phyloP scores from a whole-genome alignment of 495 filamentous ascomycete species.

The Neurospora hispaniola region DNA sequence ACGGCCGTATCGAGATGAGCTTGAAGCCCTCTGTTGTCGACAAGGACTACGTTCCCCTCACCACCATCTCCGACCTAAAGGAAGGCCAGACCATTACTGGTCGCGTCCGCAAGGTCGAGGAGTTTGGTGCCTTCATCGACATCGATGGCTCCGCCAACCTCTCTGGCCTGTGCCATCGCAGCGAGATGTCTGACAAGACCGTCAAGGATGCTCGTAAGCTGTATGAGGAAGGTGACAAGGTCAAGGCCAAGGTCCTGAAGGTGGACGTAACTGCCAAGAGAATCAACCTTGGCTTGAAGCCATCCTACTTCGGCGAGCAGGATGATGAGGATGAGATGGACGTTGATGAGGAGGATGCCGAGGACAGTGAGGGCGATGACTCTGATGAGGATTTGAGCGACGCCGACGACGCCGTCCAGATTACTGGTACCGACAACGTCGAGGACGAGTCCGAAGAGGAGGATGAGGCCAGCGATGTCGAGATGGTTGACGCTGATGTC shows the following conservation, averaged over 20 bases:
- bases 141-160: conserved; percentile 76
- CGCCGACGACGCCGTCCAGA: conserved; percentile 43
- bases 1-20: conserved; percentile 72
- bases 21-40: conserved; percentile 77
- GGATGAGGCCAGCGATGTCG: conserved; percentile 33
- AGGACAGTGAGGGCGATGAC: conserved; percentile 32
- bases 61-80: conserved; percentile 61
- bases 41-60: conserved; percentile 59
- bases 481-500: conserved; percentile 36
- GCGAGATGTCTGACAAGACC: conserved; percentile 72
- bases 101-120: conserved; percentile 82
- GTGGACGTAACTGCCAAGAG: conserved; percentile 61
- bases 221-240: conserved; percentile 77
- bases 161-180: conserved; percentile 84
- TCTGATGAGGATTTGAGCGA: conserved; percentile 41
- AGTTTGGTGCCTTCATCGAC: conserved; percentile 89
- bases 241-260: conserved; percentile 80
- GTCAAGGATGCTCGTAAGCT: conserved; percentile 72
- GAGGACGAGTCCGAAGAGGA: conserved; percentile 36
- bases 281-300: conserved; percentile 84
- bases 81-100: conserved; percentile 74
- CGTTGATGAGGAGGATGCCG: conserved; percentile 37
- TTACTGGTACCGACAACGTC: conserved; percentile 33
- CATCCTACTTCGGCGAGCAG: conserved; percentile 72
- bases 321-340: conserved; percentile 39